Conservation (phyloP, 306 rosid species). For the Neltuma alba region DNA sequence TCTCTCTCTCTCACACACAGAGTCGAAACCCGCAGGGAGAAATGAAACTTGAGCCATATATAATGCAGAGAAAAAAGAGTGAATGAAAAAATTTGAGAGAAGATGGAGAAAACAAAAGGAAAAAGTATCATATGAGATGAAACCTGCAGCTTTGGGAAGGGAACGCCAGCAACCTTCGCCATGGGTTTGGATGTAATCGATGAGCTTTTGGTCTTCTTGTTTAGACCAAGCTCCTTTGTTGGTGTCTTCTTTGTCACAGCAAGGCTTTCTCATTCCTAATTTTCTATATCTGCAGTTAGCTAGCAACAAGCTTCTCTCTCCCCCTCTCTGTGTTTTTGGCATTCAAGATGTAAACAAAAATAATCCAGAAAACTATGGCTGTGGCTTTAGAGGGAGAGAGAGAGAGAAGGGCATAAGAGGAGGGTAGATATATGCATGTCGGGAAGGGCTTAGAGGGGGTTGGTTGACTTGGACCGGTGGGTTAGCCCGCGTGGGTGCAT, state of each 20-base stretch:
- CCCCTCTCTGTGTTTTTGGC: background rate
- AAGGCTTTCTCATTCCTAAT: constrained; percentile 58
- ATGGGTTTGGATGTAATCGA: constrained; percentile 57
- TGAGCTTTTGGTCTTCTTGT: constrained; percentile 74
- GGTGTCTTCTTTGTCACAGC: constrained; percentile 61
- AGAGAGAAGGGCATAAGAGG: constrained; percentile 16
- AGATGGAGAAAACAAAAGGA: background rate
- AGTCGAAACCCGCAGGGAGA: background rate
- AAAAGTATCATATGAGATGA: background rate
- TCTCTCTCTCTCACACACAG: background rate
- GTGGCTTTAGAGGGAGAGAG: background rate
- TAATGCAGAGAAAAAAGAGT: background rate
- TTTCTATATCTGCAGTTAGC: no score
- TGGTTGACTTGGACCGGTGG: constrained; percentile 74
- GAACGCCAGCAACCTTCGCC: constrained; percentile 82
- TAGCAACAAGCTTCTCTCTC: no score
- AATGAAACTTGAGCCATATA: background rate
- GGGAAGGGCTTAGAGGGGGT: background rate
- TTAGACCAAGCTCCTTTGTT: constrained; percentile 82
- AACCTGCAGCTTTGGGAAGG: constrained; percentile 77
- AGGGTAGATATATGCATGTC: constrained; percentile 33
- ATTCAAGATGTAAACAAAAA: background rate
- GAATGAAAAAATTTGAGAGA: background rate
- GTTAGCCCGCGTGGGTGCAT: constrained; percentile 45
- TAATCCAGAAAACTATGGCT: background rate